Evolutionary conservation across 2,329 filamentous ascomycete genomes (phyloP), one percentile per base, ranked within the genome.

Genomic region (Colletotrichum sp.): DNA sequence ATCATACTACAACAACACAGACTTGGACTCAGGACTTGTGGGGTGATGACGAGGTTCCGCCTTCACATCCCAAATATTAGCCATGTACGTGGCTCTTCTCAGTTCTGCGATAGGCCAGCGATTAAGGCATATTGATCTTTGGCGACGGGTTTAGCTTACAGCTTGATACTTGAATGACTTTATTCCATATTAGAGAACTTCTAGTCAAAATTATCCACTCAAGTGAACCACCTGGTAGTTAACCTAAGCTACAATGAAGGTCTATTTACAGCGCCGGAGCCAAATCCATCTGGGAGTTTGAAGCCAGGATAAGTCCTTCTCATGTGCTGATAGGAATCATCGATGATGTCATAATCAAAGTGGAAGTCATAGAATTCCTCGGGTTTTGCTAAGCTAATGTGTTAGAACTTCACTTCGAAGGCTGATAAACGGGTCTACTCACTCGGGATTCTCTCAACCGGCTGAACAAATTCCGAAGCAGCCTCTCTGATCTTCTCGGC

Each of bases 361-460:
- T 76, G 64, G 7, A 76, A 76, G 18, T 76, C 59, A 6, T 69
- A 76, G 30, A 76, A 76, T 39, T 77, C 71, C 12, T 71, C 60
- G 3, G 77, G 79, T 18, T 69, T 79, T 6, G 71, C 75, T 76
- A 2, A 2, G 4, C 6, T 10, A 2, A 0, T 13, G 44, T 4
- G 9, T 74, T 6, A 71, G 66, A 39, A 24, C 6, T 32, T n/a
- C 1, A 16, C 18, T 21, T 6, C 6, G 2, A 39, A 49, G 9
- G 5, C 10, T 44, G 4, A 0, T 30, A 7, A 2, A 0, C 2
- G 3, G 13, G 6, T 5, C 15, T 12, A 49, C 80, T 80, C 76
- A 85, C 83, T 82, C 0, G 84, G 83, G 4, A 84, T 81, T n/a
- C 79, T 76, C 3, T 83, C 82, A 24, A 78, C 77, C 3, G 77